Percentiles rank a stretch among this genome's conserved stretches.
These are phyloP conservation scores for Gossypium raimondii DNA, from an alignment of 345 rosid species.

Conservation along the genomic window DNA sequence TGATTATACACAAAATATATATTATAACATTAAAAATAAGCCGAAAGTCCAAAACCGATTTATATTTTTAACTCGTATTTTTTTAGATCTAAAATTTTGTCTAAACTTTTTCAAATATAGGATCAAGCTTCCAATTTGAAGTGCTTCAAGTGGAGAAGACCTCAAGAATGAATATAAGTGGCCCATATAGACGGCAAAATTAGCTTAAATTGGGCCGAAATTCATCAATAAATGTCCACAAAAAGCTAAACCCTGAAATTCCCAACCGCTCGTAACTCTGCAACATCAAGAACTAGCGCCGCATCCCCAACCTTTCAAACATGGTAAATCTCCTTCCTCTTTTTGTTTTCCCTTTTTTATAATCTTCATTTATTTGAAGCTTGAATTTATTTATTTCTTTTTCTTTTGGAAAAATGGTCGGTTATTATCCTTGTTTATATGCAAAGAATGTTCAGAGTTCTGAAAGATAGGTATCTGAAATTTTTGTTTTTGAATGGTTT, in stretches of 20 bases:
- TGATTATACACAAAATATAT: too few relatives aligned
- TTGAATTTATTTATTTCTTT: not conserved
- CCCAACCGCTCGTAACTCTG: not conserved
- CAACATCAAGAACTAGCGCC: slow-evolving; percentile 1
- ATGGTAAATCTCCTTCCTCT: not conserved
- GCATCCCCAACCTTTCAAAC: not conserved
- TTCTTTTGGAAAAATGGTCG: not conserved
- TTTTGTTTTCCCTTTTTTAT: not conserved
- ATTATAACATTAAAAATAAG: too few relatives aligned
- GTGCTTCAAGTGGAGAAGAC: too few relatives aligned
- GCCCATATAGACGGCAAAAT: not conserved
- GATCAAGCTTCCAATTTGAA: too few relatives aligned
- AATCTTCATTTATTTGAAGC: not conserved
- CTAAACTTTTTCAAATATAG: too few relatives aligned
- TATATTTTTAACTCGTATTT: too few relatives aligned
- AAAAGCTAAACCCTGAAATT: not conserved
- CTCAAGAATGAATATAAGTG: too few relatives aligned
- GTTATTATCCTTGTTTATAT: not conserved
- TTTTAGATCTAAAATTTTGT: too few relatives aligned
- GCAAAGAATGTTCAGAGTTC: not conserved
- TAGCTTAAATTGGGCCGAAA: not conserved
- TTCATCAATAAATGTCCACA: not conserved
- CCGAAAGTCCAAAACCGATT: rapidly evolving
- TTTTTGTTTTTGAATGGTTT: not conserved
- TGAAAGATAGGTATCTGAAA: not conserved